Evolutionary conservation across 768 basidiomycete species (phyloP).

Genomic region (Neoboletus magnificus): DNA sequence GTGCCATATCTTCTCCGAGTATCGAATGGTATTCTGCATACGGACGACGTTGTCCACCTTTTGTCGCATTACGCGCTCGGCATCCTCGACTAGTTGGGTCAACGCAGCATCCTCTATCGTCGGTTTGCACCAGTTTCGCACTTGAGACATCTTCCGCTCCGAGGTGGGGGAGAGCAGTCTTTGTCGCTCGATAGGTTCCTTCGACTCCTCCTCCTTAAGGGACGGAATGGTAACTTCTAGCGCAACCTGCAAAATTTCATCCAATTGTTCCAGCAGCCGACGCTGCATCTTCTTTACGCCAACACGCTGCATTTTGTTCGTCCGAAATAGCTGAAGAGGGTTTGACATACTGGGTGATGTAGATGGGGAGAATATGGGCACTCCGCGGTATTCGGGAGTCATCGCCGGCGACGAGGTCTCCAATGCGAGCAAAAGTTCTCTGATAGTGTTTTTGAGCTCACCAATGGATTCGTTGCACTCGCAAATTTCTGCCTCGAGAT

Average conservation of each 20-base stretch:
- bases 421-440: conserved; percentile 68
- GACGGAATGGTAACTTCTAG: conserved; percentile 82
- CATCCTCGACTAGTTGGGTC: conserved; percentile 78
- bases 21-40: conserved; percentile 95
- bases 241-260: conserved; percentile 79
- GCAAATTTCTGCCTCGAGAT: conserved; percentile 90
- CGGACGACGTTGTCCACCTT: conserved; percentile 95
- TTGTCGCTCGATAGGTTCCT: conserved; percentile 90
- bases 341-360: conserved; percentile 69
- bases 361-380: conserved; percentile 76
- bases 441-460: conserved; percentile 84
- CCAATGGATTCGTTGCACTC: conserved; percentile 91
- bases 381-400: conserved; percentile 80
- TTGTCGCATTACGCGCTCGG: conserved; percentile 83
- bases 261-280: conserved; percentile 78
- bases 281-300: conserved; percentile 81
- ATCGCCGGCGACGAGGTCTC: conserved; percentile 68
- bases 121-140: conserved; percentile 86
- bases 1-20: conserved; percentile 93
- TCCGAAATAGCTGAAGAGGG: conserved; percentile 74
- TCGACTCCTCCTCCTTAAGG: conserved; percentile 86
- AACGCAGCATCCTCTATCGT: conserved; percentile 83
- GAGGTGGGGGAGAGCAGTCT: conserved; percentile 85
- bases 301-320: conserved; percentile 72
- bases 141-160: conserved; percentile 79